Evolutionary conservation across 768 basidiomycete species (phyloP), one percentile per base, ranked within the genome.

Genomic region (Boletus pseudo-olivaceus): DNA sequence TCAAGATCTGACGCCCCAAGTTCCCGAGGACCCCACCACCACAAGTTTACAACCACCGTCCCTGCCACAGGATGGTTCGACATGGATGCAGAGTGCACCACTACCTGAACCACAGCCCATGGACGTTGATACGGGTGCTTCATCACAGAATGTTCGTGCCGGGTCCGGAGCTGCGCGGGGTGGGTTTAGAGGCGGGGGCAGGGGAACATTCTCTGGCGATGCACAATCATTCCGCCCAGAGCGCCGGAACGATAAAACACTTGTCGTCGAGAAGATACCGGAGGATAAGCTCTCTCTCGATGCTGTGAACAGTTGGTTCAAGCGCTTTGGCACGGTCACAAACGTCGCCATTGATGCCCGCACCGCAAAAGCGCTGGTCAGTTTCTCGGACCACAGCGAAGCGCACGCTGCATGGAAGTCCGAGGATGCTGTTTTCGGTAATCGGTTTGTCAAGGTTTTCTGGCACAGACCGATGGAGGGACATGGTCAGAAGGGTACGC

Each of bases 401-500:
- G 95, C 95, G 0, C 83, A 88, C 63, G 81, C 82, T 12, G 95
- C 95, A 1, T 93, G 94, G 90, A 91, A 90, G 69, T 84, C 85
- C 26, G 90, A 95, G 70, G 93, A 96, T 58, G 93, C 94, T n/a
- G 88, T 97, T 14, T 97, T 97, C 64, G 84, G 84, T 11, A 95
- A 94, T 62, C 83, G 95, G 47, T 97, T 97, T 68, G 94, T 97
- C 60, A 96, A 95, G 72, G 79, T 97, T 33, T 92, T 96, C 63
- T 97, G 95, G 93, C 93, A 96, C 72, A 80, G 89, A 54, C 93
- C 93, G 7, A 82, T 94, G 84, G 90, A 90, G 50, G 94, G 95
- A 0, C 90, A 94, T 62, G 94, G 94, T 8, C 84, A 83, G 57
- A 78, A 76, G 17, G 94, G 94, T 2, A 75, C 83, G 45, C 80